phyloP scores from a whole-genome alignment of 2,329 filamentous ascomycete species.

The Botrytis porri region DNA sequence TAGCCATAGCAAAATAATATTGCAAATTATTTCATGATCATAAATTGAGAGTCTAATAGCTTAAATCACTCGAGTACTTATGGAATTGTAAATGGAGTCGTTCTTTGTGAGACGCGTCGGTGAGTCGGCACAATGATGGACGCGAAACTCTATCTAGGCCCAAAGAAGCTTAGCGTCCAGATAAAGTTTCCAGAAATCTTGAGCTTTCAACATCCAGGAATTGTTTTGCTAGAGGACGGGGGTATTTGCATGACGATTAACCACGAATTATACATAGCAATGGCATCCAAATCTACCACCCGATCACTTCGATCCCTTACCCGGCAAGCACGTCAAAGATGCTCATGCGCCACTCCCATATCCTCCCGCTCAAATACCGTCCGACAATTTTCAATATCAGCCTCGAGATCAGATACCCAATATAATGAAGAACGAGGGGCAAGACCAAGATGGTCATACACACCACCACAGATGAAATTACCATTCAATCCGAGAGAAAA shows the following conservation, averaged over 20 bases:
- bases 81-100: not conserved
- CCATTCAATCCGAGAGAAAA: constrained; percentile 54
- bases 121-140: constrained; percentile 16
- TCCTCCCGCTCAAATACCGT: constrained; percentile 23
- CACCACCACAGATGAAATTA: constrained; percentile 67
- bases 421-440: constrained; percentile 38
- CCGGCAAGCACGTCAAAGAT: constrained; percentile 33
- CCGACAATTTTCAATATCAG: constrained; percentile 33
- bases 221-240: constrained; percentile 16
- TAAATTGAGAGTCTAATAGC: not conserved
- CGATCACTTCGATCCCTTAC: constrained; percentile 41
- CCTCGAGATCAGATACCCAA: constrained; percentile 33
- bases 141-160: constrained; percentile 15
- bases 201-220: constrained; percentile 19
- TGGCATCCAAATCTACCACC: constrained; percentile 49
- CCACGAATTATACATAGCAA: constrained; percentile 28
- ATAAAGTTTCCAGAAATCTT: constrained; percentile 20
- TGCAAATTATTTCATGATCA: constrained; percentile 22
- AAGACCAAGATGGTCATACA: constrained; percentile 67
- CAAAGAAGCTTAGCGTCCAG: constrained; percentile 20
- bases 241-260: constrained; percentile 1
- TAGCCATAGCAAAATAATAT: constrained; percentile 35
- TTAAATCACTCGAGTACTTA: not conserved
- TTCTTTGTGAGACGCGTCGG: constrained; percentile 24
- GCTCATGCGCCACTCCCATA: constrained; percentile 29